Conservation (phyloP, 2,329 filamentous ascomycete species). For the Blastomyces emzantsi region DNA sequence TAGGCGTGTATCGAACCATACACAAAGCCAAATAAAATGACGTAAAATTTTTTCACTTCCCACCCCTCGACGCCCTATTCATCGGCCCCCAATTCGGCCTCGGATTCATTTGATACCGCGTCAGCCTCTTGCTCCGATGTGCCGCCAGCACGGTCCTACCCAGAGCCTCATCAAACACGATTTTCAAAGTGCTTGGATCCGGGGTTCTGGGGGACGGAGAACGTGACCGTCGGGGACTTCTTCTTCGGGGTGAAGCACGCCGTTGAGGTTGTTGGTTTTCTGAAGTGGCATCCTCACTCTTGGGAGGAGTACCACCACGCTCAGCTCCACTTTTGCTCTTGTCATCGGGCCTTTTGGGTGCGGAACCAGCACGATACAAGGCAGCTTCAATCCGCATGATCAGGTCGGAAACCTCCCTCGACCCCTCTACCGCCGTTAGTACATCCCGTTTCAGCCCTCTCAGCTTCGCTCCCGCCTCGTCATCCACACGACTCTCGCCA, state of each 20-base stretch:
- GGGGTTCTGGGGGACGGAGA: conserved; percentile 7
- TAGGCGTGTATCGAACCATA: neutral
- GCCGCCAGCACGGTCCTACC: conserved; percentile 51
- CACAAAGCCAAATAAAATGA: neutral
- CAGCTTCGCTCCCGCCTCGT: conserved; percentile 27
- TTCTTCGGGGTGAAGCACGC: neutral
- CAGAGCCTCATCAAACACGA: conserved; percentile 72
- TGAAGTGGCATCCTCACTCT: too few species aligned
- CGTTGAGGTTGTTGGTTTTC: neutral
- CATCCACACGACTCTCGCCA: conserved; percentile 11
- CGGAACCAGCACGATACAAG: conserved; percentile 27
- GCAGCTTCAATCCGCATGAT: conserved; percentile 38
- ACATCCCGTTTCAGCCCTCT: conserved; percentile 30
- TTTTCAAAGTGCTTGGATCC: conserved; percentile 42
- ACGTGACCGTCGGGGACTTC: neutral
- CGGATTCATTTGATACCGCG: conserved; percentile 86
- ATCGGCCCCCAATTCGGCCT: conserved; percentile 90
- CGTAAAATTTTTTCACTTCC: neutral
- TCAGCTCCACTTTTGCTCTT: neutral
- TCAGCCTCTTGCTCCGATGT: conserved; percentile 55
- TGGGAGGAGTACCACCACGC: neutral
- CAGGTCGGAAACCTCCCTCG: conserved; percentile 31
- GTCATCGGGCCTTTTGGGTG: conserved; percentile 14
- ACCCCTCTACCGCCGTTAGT: conserved; percentile 26
- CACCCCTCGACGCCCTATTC: conserved; percentile 32